Conservation (phyloP, 163 green algal genomes). For the Chlamydomonas reinhardtii region DNA sequence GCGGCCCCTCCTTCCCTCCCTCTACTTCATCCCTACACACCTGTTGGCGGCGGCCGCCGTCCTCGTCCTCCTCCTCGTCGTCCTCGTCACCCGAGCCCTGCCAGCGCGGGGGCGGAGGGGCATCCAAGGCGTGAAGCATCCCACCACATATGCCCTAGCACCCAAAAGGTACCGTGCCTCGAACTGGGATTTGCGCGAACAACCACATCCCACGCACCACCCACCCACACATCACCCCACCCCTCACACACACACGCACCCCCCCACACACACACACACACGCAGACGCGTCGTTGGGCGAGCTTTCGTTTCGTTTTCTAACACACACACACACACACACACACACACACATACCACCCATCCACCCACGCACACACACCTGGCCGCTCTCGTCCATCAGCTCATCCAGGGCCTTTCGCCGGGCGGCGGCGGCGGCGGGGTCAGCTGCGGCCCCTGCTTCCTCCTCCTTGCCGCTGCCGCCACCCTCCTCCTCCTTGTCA, state of each 20-base stretch:
- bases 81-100: constrained; percentile 4
- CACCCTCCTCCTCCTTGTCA: neutral
- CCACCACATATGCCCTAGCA: too few species aligned
- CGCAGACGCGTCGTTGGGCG: constrained; percentile 20
- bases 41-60: neutral
- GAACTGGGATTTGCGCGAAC: too few species aligned
- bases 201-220: too few species aligned
- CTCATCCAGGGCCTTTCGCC: constrained; percentile 55
- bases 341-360: too few species aligned
- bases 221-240: too few species aligned
- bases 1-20: too few species aligned
- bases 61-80: constrained; percentile 18
- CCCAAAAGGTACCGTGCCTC: too few species aligned
- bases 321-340: too few species aligned
- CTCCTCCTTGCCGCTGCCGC: constrained; percentile 9
- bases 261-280: constrained; percentile 11
- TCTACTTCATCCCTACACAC: too few species aligned
- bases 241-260: too few species aligned
- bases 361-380: neutral
- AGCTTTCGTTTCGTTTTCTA: too few species aligned
- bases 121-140: too few species aligned
- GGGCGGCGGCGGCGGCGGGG: neutral
- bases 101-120: neutral
- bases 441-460: neutral
- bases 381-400: constrained; percentile 45